Evolutionary conservation across 2,329 filamentous ascomycete genomes (phyloP), one percentile per base, ranked within the genome.

Genomic region (Apiospora koreana): DNA sequence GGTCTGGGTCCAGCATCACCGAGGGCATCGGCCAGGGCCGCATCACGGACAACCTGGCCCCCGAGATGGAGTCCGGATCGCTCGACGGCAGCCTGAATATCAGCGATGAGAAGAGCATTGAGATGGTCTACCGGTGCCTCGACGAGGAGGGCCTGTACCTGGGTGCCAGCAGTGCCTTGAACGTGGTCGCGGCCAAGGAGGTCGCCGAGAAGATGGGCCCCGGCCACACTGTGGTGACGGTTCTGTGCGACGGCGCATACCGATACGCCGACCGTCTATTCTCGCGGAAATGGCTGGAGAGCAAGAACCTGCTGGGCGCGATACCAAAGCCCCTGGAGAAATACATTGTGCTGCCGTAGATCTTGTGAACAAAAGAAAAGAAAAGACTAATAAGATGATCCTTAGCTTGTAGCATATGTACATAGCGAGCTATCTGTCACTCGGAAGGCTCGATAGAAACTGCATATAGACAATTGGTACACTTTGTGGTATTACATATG

Each of bases 11-110:
- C 69, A 96, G 93, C 78, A 98, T 99, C 83, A 99, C 96, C 2
- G 96, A 99, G 84, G 96, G 96, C 31, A 99, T 99, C 77, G 96
- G 96, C 25, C 96, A 98, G 84, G 96, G 96, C 46, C 92, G 96
- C 68, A 89, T 99, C 68, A 99, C 96, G n/a, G 94, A 97, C 79
- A 99, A 99, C 82, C 84, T 99, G 74, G 86, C 89, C 81, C 93
- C 93, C 4, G 96, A 99, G 77, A 88, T 99, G 70, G 92, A 87
- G 72, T 86, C 97, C 64, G 92, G 87, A 72, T 86, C 97, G 62
- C 78, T 98, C 21, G 96, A 98, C 82, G 95, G 92, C 71, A 94
- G 94, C 45, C 78, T 99, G 77, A 87, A 91, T 79, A 94, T 99
- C 75, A 88, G 90, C 72, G 96, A 99, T 79, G 94, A 96, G 84